Conservation (phyloP, 257 asterid genomes). For the Penstemon newberryi region DNA sequence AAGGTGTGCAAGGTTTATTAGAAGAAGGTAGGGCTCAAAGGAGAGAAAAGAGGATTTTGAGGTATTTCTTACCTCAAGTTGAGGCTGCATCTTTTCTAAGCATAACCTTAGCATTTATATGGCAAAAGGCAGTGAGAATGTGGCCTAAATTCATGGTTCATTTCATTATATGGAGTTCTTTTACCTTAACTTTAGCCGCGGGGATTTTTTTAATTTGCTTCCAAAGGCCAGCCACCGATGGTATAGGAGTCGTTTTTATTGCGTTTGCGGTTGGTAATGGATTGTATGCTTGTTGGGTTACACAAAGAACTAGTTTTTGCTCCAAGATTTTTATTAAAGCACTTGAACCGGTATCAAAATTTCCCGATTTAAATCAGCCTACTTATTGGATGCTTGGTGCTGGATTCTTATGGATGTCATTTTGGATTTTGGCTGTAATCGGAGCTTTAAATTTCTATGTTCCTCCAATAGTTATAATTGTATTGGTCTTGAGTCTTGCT, state of each 20-base stretch:
- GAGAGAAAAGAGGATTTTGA: conserved; percentile 54
- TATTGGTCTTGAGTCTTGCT: conserved; percentile 61
- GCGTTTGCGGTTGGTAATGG: conserved; percentile 84
- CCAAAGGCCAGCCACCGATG: conserved; percentile 81
- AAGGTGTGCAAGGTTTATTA: conserved; percentile 67
- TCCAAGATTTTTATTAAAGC: conserved; percentile 65
- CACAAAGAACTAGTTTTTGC: conserved; percentile 76
- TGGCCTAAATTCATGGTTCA: conserved; percentile 93
- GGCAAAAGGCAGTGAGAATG: conserved; percentile 82
- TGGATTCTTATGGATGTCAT: conserved; percentile 91
- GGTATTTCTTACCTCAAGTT: conserved; percentile 79
- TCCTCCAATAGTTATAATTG: conserved; percentile 65
- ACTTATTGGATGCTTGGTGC: conserved; percentile 80
- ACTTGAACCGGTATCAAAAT: conserved; percentile 79
- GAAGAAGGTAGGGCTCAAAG: conserved; percentile 50
- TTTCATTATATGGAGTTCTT: conserved; percentile 87
- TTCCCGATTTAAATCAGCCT: conserved; percentile 69
- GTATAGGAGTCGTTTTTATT: conserved; percentile 62
- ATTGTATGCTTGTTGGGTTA: conserved; percentile 91
- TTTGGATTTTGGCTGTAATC: conserved; percentile 82
- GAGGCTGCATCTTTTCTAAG: conserved; percentile 84
- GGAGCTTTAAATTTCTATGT: conserved; percentile 77
- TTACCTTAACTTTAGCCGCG: conserved; percentile 60
- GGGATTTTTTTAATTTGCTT: conserved; percentile 85
- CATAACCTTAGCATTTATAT: conserved; percentile 72